Percentiles rank a stretch among this genome's conserved stretches.
Conservation (phyloP, 345 rosid genomes). For the Chamaenerion angustifolium region DNA sequence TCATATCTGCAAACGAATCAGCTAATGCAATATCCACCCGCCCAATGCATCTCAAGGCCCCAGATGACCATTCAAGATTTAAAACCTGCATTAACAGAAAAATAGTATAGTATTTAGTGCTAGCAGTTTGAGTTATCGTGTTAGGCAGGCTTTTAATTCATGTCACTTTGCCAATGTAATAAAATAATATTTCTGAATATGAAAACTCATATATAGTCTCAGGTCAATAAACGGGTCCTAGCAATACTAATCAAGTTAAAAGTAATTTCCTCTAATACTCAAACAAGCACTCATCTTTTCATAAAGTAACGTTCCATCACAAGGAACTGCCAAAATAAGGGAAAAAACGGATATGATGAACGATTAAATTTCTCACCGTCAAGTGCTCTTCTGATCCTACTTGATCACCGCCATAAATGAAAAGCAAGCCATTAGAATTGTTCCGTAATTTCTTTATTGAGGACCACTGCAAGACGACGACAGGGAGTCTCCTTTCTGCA, state of each 20-base stretch:
- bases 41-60: conserved; percentile 33
- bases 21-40: conserved; percentile 41
- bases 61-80: conserved; percentile 61
- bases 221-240: too few relatives aligned
- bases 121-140: not conserved
- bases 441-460: conserved; percentile 21
- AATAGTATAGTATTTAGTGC: not conserved
- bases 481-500: conserved; percentile 54
- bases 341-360: conserved; percentile 1
- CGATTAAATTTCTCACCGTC: conserved; percentile 25
- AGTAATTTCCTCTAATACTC: too few relatives aligned
- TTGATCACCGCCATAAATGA: conserved; percentile 63
- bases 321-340: not conserved
- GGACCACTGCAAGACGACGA: conserved; percentile 58
- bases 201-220: too few relatives aligned
- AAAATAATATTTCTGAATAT: too few relatives aligned
- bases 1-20: conserved; percentile 58
- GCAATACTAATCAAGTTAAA: too few relatives aligned
- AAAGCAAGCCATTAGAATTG: conserved; percentile 34
- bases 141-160: too few relatives aligned
- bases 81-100: conserved; percentile 28
- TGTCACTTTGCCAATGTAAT: too few relatives aligned
- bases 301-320: too few relatives aligned
- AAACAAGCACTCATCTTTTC: not conserved
- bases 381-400: conserved; percentile 64